Base-by-base conservation (phyloP, 352 stramenopile genomes). In the Pythium phragmiticola region DNA sequence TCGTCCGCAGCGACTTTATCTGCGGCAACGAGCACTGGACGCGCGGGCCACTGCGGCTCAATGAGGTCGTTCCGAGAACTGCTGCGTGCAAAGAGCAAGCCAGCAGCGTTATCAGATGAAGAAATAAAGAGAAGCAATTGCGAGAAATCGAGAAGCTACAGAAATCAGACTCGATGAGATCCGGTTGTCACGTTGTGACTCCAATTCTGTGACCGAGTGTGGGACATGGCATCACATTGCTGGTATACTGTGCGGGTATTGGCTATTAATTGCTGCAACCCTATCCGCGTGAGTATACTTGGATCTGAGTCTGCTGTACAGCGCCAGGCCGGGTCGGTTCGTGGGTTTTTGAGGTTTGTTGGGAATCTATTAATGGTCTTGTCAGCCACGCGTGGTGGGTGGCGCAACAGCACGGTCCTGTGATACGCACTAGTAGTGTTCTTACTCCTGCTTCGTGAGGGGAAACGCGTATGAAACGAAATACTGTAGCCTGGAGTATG, bases 1-100 rank as follows among this genome's bases (percentile, higher is more conserved):
- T 91, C 55, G 80, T 89, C 30, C 80, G 82, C 21, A 74, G 66
- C 16, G 73, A 91, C 71, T 91, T 91, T 56, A 67, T 91, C 19
- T 61, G 60, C 3, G 82, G 82, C 9, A 84, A 86, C 62, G 78
- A 80, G 41, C 78, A 88, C 69, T 91, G 82, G 82, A 84, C 70
- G 14, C 62, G 70, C 2, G 74, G 70, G 5, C 63, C 53, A 16
- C 69, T 84, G 46, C 74, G 52, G 36, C 74, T 87, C 59, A 86
- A 89, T 51, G 57, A 63, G 11, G 48, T 55, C 39, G 39, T 19
- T 46, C 39, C 39, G 13, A 39, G 7, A 39, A 39, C 7, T 39
- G 11, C 5, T 37, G 33, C 34, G 0, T 39, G 34, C 4, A 3
- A 39, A 17, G 39, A 46, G 16, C 13, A 46, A 46, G 14, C 26